Evolutionary conservation across 2,329 filamentous ascomycete species (phyloP).

Genomic region (Aureobasidium subglaciale): DNA sequence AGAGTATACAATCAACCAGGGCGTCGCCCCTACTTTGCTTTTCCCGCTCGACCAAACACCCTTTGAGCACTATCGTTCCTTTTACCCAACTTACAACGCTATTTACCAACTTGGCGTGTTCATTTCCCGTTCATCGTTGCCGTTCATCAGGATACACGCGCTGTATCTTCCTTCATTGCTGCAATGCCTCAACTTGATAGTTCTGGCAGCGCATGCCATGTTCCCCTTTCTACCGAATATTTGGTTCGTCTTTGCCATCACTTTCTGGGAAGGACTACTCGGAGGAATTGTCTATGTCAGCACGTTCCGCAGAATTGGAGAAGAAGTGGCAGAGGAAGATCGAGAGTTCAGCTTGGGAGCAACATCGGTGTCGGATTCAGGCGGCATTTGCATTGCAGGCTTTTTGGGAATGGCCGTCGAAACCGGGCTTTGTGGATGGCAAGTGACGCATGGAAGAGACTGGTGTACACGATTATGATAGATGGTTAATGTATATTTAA

Average conservation of each 20-base stretch:
- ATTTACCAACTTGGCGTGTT: constrained; percentile 96
- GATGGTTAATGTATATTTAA: too few relatives aligned
- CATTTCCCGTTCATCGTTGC: constrained; percentile 82
- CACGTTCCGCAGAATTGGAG: constrained; percentile 89
- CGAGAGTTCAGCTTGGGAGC: constrained; percentile 87
- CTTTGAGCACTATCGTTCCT: constrained; percentile 73
- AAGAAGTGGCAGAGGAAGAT: constrained; percentile 67
- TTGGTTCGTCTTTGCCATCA: constrained; percentile 73
- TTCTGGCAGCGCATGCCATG: constrained; percentile 70
- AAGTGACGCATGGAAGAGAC: constrained; percentile 70
- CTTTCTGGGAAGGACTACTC: constrained; percentile 91
- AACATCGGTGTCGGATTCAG: constrained; percentile 87
- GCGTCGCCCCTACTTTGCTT: constrained; percentile 79
- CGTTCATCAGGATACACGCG: constrained; percentile 72
- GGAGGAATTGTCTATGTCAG: constrained; percentile 93
- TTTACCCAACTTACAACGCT: constrained; percentile 91
- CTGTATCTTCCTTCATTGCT: constrained; percentile 78
- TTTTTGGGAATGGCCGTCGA: constrained; percentile 79
- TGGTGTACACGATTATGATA: constrained; percentile 47
- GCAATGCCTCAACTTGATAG: constrained; percentile 67
- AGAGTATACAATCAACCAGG: constrained; percentile 97
- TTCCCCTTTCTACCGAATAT: constrained; percentile 77
- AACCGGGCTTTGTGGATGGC: constrained; percentile 72
- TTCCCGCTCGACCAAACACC: constrained; percentile 73
- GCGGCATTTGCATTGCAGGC: constrained; percentile 80